Base-by-base conservation (phyloP, 2,329 filamentous ascomycete species). In the Falciphora oryzae region DNA sequence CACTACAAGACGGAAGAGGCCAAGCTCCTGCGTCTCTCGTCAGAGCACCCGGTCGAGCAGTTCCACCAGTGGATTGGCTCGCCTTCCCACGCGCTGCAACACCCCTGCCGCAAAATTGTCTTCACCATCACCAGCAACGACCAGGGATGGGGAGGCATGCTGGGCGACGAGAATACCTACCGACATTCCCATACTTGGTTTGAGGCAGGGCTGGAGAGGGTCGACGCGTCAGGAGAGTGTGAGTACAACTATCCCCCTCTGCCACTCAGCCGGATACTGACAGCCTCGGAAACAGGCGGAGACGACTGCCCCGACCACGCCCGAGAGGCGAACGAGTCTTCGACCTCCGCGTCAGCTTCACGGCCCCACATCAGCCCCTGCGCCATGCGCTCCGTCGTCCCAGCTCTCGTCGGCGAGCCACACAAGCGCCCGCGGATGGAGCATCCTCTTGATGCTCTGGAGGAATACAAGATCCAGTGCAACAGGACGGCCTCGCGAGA, bases 171-270 rank as follows among this genome's bases (percentile, higher is more conserved):
- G 2, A 77, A 77, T 2, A 78, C 78, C 1, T 88, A 80, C 64
- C 67, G 71, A 0, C 75, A 73, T 2, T 84, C 86, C 0, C 86
- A 75, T 74, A 86, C 86, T 0, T 89, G 86, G 86, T 88, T 88
- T 65, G 86, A 88, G 64, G 84, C 80, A 22, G 86, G 86, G 0
- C 71, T 87, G 22, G 86, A 89, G 72, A 78, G 79, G 4, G 82
- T 85, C 61, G 81, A 83, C 59, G 75, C 75, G 22, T 71, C 69
- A 0, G 69, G 73, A 64, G 58, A 65, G 35, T 70, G 71, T 74
- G 65, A 65, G 72, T 64, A 8, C 3, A 13, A 6, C n/a, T 10
- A 3, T 13, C 8, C 27, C 14, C n/a, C n/a, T n/a, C 10, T 1
- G 16, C 44, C 4, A 5, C 18, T 53, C 11, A 16, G 18, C 29